Percentiles rank a stretch among this genome's conserved stretches.
Conservation (phyloP, 192 early-diverging fungal species). For the Backusella liffmaniae region DNA sequence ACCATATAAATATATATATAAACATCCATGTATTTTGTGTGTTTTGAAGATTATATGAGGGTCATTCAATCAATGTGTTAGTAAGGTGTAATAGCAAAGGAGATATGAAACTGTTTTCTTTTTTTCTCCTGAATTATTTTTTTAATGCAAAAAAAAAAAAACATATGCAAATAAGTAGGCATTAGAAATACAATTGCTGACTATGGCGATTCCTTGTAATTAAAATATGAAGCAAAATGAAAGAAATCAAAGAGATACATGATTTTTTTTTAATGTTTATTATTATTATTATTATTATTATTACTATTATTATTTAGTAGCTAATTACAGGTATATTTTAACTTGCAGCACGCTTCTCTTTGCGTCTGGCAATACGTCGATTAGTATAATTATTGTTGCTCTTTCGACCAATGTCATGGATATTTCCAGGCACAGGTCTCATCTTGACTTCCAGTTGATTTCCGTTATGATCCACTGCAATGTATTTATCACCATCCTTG, state of each 20-base stretch:
- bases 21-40: not conserved
- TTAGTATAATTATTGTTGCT: constrained; percentile 10
- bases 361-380: constrained; percentile 10
- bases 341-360: not conserved
- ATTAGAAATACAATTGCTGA: no score
- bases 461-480: constrained; percentile 31
- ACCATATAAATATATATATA: constrained; percentile 1
- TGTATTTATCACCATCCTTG: constrained; percentile 33
- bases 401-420: not conserved
- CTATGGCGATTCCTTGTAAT: no score
- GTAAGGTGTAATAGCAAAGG: not conserved
- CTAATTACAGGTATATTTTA: not conserved
- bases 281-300: no score
- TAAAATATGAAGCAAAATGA: no score
- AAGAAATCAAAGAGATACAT: no score
- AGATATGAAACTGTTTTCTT: not conserved
- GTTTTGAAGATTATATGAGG: not conserved
- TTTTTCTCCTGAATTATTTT: no score
- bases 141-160: no score
- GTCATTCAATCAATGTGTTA: not conserved
- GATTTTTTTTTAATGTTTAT: no score
- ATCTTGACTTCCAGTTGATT: constrained; percentile 37
- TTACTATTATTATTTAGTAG: no score
- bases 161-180: no score
- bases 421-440: constrained; percentile 5